Evolutionary conservation across 345 rosid genomes (phyloP), one percentile per base, ranked within the genome.

Genomic region (Anacardium occidentale): DNA sequence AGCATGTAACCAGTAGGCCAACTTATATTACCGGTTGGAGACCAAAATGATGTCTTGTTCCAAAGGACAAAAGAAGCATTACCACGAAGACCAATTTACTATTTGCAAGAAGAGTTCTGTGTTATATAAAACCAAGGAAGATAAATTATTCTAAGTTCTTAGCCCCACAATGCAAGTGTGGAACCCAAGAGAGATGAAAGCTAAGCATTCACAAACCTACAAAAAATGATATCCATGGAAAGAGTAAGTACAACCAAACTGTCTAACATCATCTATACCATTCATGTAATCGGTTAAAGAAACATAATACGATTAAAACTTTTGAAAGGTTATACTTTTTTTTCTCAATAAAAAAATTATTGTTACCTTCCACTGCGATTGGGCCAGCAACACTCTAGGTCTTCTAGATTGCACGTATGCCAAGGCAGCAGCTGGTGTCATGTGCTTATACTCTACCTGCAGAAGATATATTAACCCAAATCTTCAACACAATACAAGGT

Each of bases 321-420:
- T 62, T 53, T 29, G 20, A 10, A 34, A 62, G 53, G 34, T 20
- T 20, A 22, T 40, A 44, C 4, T 58, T 29, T 54, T 61, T 25
- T 61, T 32, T 54, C 17, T 5, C 9, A n/a, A 60, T 18, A 34
- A 42, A 14, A 25, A 47, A 22, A 47, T 52, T 69, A 14, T 63
- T 56, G 48, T 68, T 66, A 89, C 90, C 86, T 85, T 81, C 93
- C 89, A 89, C 61, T 89, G 93, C 1, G 86, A 77, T 37, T 88
- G 90, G 25, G 90, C 89, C 17, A 89, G 80, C 69, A 86, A 82
- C 52, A 89, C 90, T 57, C 89, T 69, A 53, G 93, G 93, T 77
- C 93, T 86, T 85, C 84, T 81, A 21, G 86, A 85, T 62, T 81
- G 81, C 52, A 89, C 93, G 61, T 75, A 75, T 69, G 86, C 90